phyloP scores from a whole-genome alignment of 768 basidiomycete genomes.

The Rhizopogon salebrosus region DNA sequence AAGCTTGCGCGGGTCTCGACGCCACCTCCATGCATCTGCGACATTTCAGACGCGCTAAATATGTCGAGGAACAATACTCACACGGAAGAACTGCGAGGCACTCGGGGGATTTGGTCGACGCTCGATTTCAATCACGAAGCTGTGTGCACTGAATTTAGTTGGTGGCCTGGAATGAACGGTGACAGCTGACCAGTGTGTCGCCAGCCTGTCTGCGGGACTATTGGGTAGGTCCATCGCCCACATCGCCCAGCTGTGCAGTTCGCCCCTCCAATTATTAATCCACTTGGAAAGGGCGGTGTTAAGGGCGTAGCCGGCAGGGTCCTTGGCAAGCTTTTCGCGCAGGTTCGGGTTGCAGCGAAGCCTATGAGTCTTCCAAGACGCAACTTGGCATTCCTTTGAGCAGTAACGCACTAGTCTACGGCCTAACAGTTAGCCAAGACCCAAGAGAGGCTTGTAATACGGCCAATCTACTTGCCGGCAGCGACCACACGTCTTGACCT shows the following conservation, averaged over 20 bases:
- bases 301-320: slow-evolving; percentile 12
- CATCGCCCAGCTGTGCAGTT: slow-evolving; percentile 13
- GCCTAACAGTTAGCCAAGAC: not conserved
- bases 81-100: slow-evolving; percentile 16
- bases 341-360: slow-evolving; percentile 9
- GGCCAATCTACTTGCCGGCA: slow-evolving; percentile 14
- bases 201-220: slow-evolving; percentile 17
- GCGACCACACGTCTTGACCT: slow-evolving; percentile 19
- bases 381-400: slow-evolving; percentile 23
- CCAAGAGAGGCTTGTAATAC: not conserved
- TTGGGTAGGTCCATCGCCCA: slow-evolving; percentile 25
- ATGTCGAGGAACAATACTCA: slow-evolving; percentile 1
- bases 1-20: slow-evolving; percentile 17
- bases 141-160: slow-evolving; percentile 2
- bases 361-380: slow-evolving; percentile 26
- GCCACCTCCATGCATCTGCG: slow-evolving; percentile 20
- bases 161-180: not conserved
- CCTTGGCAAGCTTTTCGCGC: slow-evolving; percentile 9
- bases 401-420: slow-evolving; percentile 25
- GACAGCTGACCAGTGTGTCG: slow-evolving; percentile 17
- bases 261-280: slow-evolving; percentile 19
- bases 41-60: not conserved
- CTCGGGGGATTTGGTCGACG: slow-evolving; percentile 13
- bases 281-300: slow-evolving; percentile 20
- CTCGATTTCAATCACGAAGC: slow-evolving; percentile 18